Evolutionary conservation across 2,329 filamentous ascomycete species (phyloP).

Genomic region (Cytospora piceicola): DNA sequence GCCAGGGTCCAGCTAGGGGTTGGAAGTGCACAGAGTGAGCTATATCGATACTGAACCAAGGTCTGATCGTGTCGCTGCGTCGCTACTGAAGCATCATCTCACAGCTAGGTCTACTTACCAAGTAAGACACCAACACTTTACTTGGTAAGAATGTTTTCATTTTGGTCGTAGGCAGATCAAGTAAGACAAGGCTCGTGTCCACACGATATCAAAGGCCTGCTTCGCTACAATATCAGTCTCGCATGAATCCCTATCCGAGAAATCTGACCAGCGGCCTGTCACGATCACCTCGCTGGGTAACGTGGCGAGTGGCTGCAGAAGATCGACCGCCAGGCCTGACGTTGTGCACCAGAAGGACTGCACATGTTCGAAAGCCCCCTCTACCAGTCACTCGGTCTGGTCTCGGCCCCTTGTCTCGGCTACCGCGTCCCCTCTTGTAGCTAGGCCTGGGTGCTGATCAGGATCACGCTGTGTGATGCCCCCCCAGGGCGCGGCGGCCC

Average conservation of each 20-base stretch:
- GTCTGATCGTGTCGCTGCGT: too few relatives aligned
- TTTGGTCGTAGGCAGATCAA: neutral
- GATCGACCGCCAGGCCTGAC: conserved; percentile 18
- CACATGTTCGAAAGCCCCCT: conserved; percentile 16
- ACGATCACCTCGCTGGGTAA: conserved; percentile 15
- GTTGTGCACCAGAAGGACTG: conserved; percentile 28
- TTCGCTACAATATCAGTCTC: neutral
- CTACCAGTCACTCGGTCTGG: conserved; percentile 21
- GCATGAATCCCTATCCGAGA: neutral
- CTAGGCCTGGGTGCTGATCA: conserved; percentile 6
- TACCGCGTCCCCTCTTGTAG: conserved; percentile 14
- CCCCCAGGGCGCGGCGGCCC: neutral
- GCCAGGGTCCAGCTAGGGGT: too few relatives aligned
- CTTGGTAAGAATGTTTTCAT: neutral
- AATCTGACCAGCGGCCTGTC: conserved; percentile 2
- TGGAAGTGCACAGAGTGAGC: too few relatives aligned
- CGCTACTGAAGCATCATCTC: too few relatives aligned
- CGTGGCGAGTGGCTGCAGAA: conserved; percentile 25
- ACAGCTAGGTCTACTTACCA: too few relatives aligned
- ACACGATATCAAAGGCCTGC: conserved; percentile 2
- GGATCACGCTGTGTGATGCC: conserved; percentile 24
- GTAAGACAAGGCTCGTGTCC: conserved; percentile 8
- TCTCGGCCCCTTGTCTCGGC: conserved; percentile 21
- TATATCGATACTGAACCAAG: too few relatives aligned
- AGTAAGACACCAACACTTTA: neutral